Evolutionary conservation across 306 rosid species (phyloP).

Genomic region (Psophocarpus tetragonolobus): DNA sequence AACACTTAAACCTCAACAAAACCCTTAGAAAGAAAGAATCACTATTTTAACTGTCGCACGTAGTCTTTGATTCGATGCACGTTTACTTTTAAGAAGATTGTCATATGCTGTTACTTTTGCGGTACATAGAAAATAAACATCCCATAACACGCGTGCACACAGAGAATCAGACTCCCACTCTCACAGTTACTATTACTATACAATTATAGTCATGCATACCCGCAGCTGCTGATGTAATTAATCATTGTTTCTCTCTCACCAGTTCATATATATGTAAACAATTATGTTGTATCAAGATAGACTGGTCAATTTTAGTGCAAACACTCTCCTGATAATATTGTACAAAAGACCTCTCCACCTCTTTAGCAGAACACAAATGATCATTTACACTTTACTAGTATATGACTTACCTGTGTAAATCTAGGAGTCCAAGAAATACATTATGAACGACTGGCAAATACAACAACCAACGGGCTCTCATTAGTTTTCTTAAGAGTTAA

Average conservation of each 20-base stretch:
- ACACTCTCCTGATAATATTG: not conserved
- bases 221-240: not conserved
- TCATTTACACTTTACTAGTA: not conserved
- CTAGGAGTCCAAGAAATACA: conserved; percentile 20
- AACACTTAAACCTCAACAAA: not conserved
- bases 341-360: not conserved
- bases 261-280: not conserved
- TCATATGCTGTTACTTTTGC: no score
- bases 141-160: not conserved
- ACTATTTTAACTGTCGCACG: no score
- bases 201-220: not conserved
- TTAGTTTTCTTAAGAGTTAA: not conserved
- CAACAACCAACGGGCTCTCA: not conserved
- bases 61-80: no score
- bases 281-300: not conserved
- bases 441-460: not conserved
- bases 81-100: no score
- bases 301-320: not conserved
- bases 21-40: not conserved
- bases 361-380: not conserved
- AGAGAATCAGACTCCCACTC: no score
- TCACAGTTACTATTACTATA: not conserved
- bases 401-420: not conserved
- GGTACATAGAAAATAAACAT: no score
- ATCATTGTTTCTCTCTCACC: not conserved